A percentile compares a stretch with the other conserved stretches of the same genome.
Conservation (phyloP, 306 rosid genomes). For the Cucumis cinereus region DNA sequence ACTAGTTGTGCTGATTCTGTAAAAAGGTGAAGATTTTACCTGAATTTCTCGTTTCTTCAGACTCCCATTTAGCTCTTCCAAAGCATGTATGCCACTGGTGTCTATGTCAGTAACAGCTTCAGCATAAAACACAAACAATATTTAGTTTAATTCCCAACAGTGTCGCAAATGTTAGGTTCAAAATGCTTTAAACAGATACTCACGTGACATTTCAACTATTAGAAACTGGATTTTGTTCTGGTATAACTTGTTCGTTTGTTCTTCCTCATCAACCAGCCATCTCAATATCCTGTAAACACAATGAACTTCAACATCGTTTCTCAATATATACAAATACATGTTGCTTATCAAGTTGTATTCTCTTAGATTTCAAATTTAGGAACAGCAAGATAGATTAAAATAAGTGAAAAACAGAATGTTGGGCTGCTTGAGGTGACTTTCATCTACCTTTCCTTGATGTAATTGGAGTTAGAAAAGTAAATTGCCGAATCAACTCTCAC, state of each 20-base stretch:
- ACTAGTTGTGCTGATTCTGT: background rate
- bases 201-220: slow-evolving; percentile 93
- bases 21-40: slow-evolving; percentile 21
- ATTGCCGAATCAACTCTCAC: slow-evolving; percentile 91
- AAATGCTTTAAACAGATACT: slow-evolving; percentile 4
- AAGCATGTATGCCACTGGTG: slow-evolving; percentile 25
- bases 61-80: slow-evolving; percentile 16
- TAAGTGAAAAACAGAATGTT: slow-evolving; percentile 1
- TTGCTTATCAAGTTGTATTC: background rate
- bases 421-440: background rate
- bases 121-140: background rate
- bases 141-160: background rate
- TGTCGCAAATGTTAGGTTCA: background rate
- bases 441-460: slow-evolving; percentile 70
- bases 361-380: background rate
- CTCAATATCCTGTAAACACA: slow-evolving; percentile 59
- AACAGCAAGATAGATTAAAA: background rate
- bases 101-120: slow-evolving; percentile 51
- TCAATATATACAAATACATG: background rate
- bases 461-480: slow-evolving; percentile 90
- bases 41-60: slow-evolving; percentile 25
- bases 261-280: slow-evolving; percentile 81
- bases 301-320: background rate
- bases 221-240: slow-evolving; percentile 56
- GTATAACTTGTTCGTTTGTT: slow-evolving; percentile 28